These are phyloP conservation scores for Cyclocybe cylindracea DNA, from an alignment of 768 basidiomycete species.

Conservation along the genomic window DNA sequence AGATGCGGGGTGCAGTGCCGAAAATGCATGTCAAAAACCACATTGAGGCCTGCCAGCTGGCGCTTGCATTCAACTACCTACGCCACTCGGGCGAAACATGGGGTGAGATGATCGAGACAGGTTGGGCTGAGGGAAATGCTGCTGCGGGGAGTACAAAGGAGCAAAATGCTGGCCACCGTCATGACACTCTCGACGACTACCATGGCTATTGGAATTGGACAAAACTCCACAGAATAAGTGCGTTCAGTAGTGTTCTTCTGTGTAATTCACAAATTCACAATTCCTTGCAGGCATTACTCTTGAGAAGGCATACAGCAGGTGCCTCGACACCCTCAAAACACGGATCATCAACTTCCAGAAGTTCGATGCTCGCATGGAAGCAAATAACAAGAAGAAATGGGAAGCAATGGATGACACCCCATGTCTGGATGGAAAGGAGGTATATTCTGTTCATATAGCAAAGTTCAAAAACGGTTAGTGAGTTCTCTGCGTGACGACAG, in stretches of 20 bases:
- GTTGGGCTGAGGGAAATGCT: constrained; percentile 26
- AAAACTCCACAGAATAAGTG: constrained; percentile 23
- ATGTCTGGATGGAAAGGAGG: not conserved
- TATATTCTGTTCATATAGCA: constrained; percentile 6
- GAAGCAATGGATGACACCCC: constrained; percentile 6
- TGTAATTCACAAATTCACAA: not conserved
- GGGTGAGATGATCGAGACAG: constrained; percentile 29
- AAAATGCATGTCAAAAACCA: constrained; percentile 31
- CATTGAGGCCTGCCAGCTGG: constrained; percentile 19
- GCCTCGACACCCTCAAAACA: too few species aligned
- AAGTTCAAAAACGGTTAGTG: not conserved
- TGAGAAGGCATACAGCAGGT: not conserved
- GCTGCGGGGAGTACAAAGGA: constrained; percentile 27
- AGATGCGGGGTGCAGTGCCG: constrained; percentile 23
- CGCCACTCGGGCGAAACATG: constrained; percentile 20
- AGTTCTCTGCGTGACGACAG: not conserved
- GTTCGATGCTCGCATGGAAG: too few species aligned
- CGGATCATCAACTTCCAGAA: too few species aligned
- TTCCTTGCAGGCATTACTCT: not conserved
- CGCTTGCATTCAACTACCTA: constrained; percentile 26
- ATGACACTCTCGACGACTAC: constrained; percentile 28
- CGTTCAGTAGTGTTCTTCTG: not conserved
- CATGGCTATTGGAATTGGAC: constrained; percentile 26
- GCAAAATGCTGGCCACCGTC: constrained; percentile 28
- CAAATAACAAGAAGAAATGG: too few species aligned